Evolutionary conservation across 768 basidiomycete species (phyloP), one percentile per base, ranked within the genome.

Genomic region (Lactifluus hygrophoroides): DNA sequence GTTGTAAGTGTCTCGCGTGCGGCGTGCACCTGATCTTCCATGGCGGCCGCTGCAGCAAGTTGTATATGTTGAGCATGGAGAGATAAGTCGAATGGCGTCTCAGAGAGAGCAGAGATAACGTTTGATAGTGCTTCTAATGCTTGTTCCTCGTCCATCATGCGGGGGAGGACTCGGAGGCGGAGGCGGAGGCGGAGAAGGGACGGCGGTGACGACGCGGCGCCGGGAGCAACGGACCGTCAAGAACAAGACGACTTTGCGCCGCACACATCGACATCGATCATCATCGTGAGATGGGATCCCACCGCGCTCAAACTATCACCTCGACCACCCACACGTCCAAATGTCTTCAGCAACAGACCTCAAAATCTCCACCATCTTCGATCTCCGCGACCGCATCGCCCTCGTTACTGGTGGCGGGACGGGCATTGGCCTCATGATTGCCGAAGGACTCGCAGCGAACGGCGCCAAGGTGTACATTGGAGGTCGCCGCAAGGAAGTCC

Each of bases 381-480:
- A 63, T 21, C 58, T 67, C 47, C 27, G 52, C 7, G 57, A 54
- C 17, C 65, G 65, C 32, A 54, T 67, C 38, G 66, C 60, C n/a
- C 60, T 67, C 25, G 58, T 67, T 40, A 60, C 65, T 11, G 66
- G 66, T 27, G 66, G 65, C 3, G 66, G 65, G 13, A 65, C 65
- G 2, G 66, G 66, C 46, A 81, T 81, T 51, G 80, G 80, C 32
- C 69, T 84, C 57, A 83, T 84, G 80, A 89, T 89, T 56, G 74
- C 87, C 9, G 75, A 77, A 53, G 88, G 86, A 5, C 77, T 91
- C 13, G 89, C 88, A 16, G 77, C 83, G 28, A 86, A 84, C 64
- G 88, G 89, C 1, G 88, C 89, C 14, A 86, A 82, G 63, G 88
- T 90, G 16, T 92, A 91, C 66, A 87, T 91, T 64, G 84, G 82